Evolutionary conservation across 768 basidiomycete species (phyloP).

Genomic region (Erythrobasidium yunnanense): DNA sequence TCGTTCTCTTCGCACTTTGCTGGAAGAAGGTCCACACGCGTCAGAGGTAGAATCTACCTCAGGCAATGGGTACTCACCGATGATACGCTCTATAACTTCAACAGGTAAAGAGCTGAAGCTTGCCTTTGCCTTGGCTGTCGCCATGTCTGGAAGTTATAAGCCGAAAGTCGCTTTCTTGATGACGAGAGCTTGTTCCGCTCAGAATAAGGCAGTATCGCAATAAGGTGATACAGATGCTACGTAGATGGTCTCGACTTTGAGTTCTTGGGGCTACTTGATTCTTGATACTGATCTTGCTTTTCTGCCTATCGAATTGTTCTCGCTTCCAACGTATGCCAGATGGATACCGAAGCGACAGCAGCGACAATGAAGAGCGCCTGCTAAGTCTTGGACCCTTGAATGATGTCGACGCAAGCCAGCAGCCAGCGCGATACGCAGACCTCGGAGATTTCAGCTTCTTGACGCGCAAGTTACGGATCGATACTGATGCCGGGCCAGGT

Average conservation of each 20-base stretch:
- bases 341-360: conserved; percentile 10
- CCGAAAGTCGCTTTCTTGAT: neutral
- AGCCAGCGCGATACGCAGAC: conserved; percentile 10
- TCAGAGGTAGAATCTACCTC: neutral
- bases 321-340: neutral
- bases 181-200: neutral
- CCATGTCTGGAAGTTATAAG: neutral
- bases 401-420: neutral
- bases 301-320: neutral
- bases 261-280: neutral
- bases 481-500: conserved; percentile 20
- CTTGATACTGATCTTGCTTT: neutral
- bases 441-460: conserved; percentile 19
- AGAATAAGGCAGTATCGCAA: neutral
- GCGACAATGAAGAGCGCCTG: neutral
- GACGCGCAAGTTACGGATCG: neutral
- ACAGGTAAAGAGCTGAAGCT: neutral
- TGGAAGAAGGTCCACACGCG: neutral
- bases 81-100: conserved; percentile 22
- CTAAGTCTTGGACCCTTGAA: conserved; percentile 10
- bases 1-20: conserved; percentile 24
- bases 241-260: neutral
- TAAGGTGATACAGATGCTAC: too few relatives aligned
- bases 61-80: conserved; percentile 6
- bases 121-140: neutral